phyloP scores from a whole-genome alignment of 2,329 filamentous ascomycete species.

The Diaporthe destruens region DNA sequence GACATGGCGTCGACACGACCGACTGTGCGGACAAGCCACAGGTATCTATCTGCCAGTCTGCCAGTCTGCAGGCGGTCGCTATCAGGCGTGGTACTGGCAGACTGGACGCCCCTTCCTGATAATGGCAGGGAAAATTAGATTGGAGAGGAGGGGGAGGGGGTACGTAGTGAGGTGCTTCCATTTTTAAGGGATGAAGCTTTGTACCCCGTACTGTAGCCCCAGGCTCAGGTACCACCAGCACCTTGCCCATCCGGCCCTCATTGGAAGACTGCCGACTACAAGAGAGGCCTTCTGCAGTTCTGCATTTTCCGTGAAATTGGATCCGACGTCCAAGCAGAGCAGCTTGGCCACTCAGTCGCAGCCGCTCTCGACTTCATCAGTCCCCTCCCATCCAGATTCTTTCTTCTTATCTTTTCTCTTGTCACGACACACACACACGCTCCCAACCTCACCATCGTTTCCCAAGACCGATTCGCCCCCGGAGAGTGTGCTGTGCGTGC shows the following conservation, averaged over 20 bases:
- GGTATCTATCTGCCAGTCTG: background rate
- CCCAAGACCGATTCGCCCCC: background rate
- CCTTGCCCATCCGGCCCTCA: slow-evolving; percentile 3
- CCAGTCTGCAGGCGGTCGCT: no score
- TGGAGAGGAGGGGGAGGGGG: slow-evolving; percentile 17
- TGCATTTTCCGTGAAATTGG: slow-evolving; percentile 30
- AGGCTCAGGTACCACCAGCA: slow-evolving; percentile 5
- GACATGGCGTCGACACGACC: slow-evolving; percentile 8
- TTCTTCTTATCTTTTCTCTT: background rate
- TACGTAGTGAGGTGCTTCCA: slow-evolving; percentile 19
- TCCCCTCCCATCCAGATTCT: slow-evolving; percentile 18
- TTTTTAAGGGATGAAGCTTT: slow-evolving; percentile 35
- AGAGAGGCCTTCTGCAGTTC: slow-evolving; percentile 24
- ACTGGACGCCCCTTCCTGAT: slow-evolving; percentile 27
- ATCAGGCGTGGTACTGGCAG: no score
- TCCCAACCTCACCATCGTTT: slow-evolving; percentile 17
- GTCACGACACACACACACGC: background rate
- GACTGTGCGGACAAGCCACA: background rate
- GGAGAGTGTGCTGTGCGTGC: background rate
- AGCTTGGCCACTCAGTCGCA: slow-evolving; percentile 13
- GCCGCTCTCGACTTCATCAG: background rate
- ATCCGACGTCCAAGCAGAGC: slow-evolving; percentile 21
- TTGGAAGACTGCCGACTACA: slow-evolving; percentile 35
- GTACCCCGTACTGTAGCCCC: no score
- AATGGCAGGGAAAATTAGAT: slow-evolving; percentile 34